Percentiles rank a stretch among this genome's conserved stretches.
These are phyloP conservation scores for Scutellaria galericulata DNA, from an alignment of 257 asterid genomes.

Conservation along the genomic window DNA sequence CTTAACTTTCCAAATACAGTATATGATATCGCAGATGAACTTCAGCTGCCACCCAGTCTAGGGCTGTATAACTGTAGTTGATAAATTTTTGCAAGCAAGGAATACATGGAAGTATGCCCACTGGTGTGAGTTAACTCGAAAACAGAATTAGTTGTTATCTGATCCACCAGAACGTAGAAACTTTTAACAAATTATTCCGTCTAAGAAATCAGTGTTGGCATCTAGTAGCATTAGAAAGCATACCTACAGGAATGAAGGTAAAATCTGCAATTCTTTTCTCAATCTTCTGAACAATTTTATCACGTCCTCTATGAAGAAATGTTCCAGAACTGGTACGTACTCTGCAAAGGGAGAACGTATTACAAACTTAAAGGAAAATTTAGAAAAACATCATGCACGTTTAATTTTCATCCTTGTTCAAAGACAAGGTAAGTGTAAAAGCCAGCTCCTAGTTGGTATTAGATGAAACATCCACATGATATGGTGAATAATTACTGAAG, in stretches of 20 bases:
- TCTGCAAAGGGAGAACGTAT: constrained; percentile 44
- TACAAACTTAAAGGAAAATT: constrained; percentile 1
- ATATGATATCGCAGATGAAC: constrained; percentile 1
- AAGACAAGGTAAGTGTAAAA: constrained; percentile 15
- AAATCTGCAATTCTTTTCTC: constrained; percentile 97
- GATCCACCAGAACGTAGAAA: constrained; percentile 14
- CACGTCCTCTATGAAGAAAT: constrained; percentile 87
- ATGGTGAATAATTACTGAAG: constrained; percentile 20
- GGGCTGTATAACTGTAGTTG: constrained; percentile 13
- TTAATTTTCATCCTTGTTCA: constrained; percentile 11
- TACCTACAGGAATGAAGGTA: constrained; percentile 96
- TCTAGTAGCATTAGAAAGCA: constrained; percentile 34
- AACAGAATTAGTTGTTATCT: constrained; percentile 15
- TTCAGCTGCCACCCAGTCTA: constrained; percentile 19
- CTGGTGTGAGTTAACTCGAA: constrained; percentile 21
- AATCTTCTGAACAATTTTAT: constrained; percentile 70
- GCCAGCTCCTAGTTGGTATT: background rate
- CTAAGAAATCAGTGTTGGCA: constrained; percentile 13
- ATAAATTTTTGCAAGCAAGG: constrained; percentile 25
- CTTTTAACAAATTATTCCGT: constrained; percentile 16
- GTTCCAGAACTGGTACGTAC: constrained; percentile 99
- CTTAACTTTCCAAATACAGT: constrained; percentile 6
- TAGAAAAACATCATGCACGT: background rate
- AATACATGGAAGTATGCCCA: constrained; percentile 20
- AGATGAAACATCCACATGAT: constrained; percentile 14